Evolutionary conservation across 169 alveolate genomes (phyloP).

Genomic region (Blepharisma undulans): DNA sequence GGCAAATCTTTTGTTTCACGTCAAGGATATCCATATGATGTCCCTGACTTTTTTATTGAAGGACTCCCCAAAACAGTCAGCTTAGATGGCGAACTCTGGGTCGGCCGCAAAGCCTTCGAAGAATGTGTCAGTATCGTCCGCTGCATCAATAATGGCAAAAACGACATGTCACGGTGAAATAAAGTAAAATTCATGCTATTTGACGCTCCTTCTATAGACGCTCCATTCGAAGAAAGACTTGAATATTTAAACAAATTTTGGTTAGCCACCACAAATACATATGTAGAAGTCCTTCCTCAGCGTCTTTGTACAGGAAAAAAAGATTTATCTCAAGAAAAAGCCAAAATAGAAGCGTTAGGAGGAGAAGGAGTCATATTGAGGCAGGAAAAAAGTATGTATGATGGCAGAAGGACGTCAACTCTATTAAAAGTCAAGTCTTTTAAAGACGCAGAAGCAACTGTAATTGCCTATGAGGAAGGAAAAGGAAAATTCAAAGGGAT

Average conservation of each 20-base stretch:
- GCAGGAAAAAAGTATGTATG: conserved; percentile 69
- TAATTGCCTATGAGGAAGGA: conserved; percentile 61
- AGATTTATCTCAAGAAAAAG: conserved; percentile 56
- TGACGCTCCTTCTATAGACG: conserved; percentile 66
- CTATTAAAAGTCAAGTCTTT: conserved; percentile 66
- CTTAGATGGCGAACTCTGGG: conserved; percentile 77
- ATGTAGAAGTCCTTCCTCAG: conserved; percentile 56
- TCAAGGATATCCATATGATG: conserved; percentile 52
- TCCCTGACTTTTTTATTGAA: conserved; percentile 67
- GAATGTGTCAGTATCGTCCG: conserved; percentile 59
- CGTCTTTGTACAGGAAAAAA: conserved; percentile 49
- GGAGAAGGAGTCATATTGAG: conserved; percentile 80
- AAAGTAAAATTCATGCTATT: conserved; percentile 66
- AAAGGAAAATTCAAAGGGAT: conserved; percentile 58
- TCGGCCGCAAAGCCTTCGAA: conserved; percentile 60
- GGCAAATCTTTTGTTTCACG: conserved; percentile 62
- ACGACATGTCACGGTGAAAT: conserved; percentile 51
- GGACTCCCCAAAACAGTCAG: conserved; percentile 57
- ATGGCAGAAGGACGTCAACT: conserved; percentile 57
- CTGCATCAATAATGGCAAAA: conserved; percentile 16
- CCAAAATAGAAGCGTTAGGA: conserved; percentile 37
- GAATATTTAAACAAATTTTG: conserved; percentile 39
- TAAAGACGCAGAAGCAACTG: conserved; percentile 73
- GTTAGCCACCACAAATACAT: conserved; percentile 38
- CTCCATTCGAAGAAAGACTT: conserved; percentile 54